Evolutionary conservation across 495 filamentous ascomycete species (phyloP), one percentile per base, ranked within the genome.

Genomic region (Penicillium canescens): DNA sequence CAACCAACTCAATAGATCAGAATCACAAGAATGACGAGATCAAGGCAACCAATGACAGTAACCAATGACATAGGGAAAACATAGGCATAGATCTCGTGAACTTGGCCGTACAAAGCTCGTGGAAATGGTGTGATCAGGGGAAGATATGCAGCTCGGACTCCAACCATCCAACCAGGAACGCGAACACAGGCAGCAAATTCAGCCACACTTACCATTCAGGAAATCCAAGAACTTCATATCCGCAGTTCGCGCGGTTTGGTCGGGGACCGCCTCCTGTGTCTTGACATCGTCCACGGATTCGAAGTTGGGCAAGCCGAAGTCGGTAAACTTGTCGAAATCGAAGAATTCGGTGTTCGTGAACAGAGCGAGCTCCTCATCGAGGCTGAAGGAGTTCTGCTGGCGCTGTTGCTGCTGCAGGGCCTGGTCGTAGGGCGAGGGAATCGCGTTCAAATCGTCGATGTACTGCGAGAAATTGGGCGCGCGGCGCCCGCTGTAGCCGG

Each of bases 321-420:
- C 72, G 40, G 72, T 72, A 28, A 78, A 76, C 42, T 79, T 69
- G 65, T 97, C 93, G 66, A 91, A 92, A 70, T 96, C 92, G 70
- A 90, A 90, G 78, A 97, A 98, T 52, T 94, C 86, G 43, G 90
- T 84, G 71, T 97, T 96, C 53, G 91, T 95, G 80, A 97, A 96
- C 58, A 95, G 78, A 26, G 88, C 89, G 41, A 98, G 79, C 42
- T 94, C 91, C 46, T 86, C 81, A 60, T 88, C 87, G 62, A 84
- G 69, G 53, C 79, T 85, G 72, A 83, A 80, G 39, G 70, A 69
- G 31, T 89, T 84, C 50, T 75, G 69, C 37, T 78, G 70, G 49
- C 70, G 64, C 53, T 74, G 73, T 43, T 75, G 73, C 60, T 77
- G 68, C 54, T 85, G 83, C 42, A 81, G 60, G 6, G 85, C 78